phyloP scores from a whole-genome alignment of 768 basidiomycete genomes.

The Pluteus cervinus region DNA sequence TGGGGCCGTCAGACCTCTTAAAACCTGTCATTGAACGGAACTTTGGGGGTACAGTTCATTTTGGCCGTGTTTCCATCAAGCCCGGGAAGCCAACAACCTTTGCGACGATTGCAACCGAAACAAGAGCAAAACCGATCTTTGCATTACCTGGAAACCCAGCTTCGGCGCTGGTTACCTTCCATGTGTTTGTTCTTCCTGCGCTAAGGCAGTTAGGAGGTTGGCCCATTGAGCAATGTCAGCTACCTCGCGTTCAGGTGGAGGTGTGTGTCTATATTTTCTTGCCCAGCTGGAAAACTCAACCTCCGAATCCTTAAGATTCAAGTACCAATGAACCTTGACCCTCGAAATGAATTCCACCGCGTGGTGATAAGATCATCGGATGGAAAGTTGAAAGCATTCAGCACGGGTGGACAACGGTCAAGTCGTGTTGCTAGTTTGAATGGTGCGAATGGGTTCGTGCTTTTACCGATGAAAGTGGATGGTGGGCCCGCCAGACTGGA shows the following conservation, averaged over 20 bases:
- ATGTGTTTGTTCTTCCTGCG: slow-evolving; percentile 80
- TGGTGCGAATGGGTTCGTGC: slow-evolving; percentile 75
- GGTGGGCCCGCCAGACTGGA: slow-evolving; percentile 32
- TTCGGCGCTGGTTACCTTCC: slow-evolving; percentile 80
- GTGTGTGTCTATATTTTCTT: slow-evolving; percentile 29
- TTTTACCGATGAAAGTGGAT: slow-evolving; percentile 45
- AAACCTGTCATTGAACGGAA: slow-evolving; percentile 85
- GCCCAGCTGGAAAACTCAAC: background rate
- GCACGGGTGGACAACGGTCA: slow-evolving; percentile 84
- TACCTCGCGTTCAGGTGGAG: slow-evolving; percentile 60
- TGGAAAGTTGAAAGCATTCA: slow-evolving; percentile 55
- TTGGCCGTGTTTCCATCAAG: slow-evolving; percentile 80
- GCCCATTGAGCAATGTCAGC: slow-evolving; percentile 40
- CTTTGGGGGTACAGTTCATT: slow-evolving; percentile 72
- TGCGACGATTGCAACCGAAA: slow-evolving; percentile 55
- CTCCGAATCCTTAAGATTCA: slow-evolving; percentile 32
- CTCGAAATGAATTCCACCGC: slow-evolving; percentile 80
- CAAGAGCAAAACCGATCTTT: slow-evolving; percentile 59
- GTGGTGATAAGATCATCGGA: slow-evolving; percentile 48
- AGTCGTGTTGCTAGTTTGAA: slow-evolving; percentile 75
- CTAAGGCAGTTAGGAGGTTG: slow-evolving; percentile 69
- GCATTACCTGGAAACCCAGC: slow-evolving; percentile 90
- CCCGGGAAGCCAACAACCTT: slow-evolving; percentile 90
- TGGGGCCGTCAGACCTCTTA: slow-evolving; percentile 83
- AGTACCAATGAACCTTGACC: slow-evolving; percentile 61